Base-by-base conservation (phyloP, 176 grass and related monocot genomes). In the Rhynchospora tenuis region DNA sequence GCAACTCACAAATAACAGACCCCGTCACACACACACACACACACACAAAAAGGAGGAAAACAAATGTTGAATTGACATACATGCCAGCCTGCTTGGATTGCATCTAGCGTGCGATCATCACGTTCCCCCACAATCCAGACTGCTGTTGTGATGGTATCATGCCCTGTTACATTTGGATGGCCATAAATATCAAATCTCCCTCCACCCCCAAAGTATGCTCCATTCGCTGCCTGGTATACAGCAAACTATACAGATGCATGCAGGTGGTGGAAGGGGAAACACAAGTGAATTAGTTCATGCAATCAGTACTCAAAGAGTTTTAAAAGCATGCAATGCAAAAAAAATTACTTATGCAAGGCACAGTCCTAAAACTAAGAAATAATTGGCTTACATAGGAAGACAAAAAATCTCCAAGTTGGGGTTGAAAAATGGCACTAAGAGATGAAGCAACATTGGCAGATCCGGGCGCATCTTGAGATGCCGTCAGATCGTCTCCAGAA, bases 1-100 rank as follows among this genome's bases (percentile, higher is more conserved):
- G 51, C 11, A 12, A 55, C 51, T 55, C 11, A 55, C 9, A n/a
- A n/a, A n/a, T n/a, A n/a, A n/a, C n/a, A n/a, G n/a, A n/a, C n/a
- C n/a, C n/a, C n/a, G n/a, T n/a, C 7, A 56, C 13, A 1, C 5
- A 63, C 60, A 63, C 33, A 9, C 57, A 20, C 16, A 59, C 16
- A 59, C 57, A 59, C 19, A 7, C 7, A 59, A 65, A 5, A 65
- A 66, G n/a, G 7, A 33, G 12, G 28, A 7, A 66, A 66, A 38
- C 1, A 38, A 66, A 16, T 65, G 27, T 33, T 66, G 63, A 66
- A 66, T 66, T 13, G 15, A 46, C 42, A 46, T 71, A 71, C 67
- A 71, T 71, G 67, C 42, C 67, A 71, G 19, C 67, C 38, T 71
- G 67, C 67, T 71, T 71, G 67, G 17, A 71, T 71, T 7, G 45